Conservation (phyloP, 2,329 filamentous ascomycete species). For the Lachnellula willkommii region DNA sequence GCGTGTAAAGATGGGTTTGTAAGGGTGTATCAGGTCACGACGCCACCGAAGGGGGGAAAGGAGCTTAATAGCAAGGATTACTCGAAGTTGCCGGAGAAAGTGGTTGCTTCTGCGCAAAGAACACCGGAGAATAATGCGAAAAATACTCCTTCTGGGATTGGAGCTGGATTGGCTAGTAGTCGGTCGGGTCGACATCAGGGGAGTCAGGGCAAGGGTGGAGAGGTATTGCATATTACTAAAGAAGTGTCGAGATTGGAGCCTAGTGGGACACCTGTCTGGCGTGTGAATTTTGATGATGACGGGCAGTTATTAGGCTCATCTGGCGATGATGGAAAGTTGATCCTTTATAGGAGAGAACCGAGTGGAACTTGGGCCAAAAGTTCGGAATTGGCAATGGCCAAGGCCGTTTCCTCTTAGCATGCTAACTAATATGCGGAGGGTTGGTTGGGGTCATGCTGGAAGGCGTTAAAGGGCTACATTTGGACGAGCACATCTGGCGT, state of each 20-base stretch:
- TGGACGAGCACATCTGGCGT: background rate
- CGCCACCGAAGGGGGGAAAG: conserved; percentile 47
- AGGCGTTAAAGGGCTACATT: background rate
- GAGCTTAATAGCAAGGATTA: conserved; percentile 32
- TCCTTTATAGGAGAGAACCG: conserved; percentile 52
- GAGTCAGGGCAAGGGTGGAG: conserved; percentile 50
- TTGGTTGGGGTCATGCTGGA: background rate
- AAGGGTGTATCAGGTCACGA: conserved; percentile 78
- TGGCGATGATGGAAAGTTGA: conserved; percentile 66
- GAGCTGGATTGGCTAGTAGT: conserved; percentile 45
- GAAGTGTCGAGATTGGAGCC: conserved; percentile 63
- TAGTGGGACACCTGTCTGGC: conserved; percentile 68
- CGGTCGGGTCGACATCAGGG: conserved; percentile 42
- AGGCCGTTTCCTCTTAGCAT: background rate
- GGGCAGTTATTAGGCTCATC: conserved; percentile 71
- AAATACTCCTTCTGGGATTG: conserved; percentile 46
- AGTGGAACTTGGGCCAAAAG: conserved; percentile 29
- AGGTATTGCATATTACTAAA: conserved; percentile 57
- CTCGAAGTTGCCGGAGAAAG: conserved; percentile 23
- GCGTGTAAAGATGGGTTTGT: conserved; percentile 89
- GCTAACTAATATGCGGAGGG: background rate
- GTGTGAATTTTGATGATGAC: conserved; percentile 64
- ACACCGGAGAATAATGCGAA: conserved; percentile 22
- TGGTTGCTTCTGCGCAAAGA: conserved; percentile 23
- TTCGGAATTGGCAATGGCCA: conserved; percentile 28